These are phyloP conservation scores for Colletotrichum aenigma DNA, from an alignment of 2,329 filamentous ascomycete species.

Conservation along the genomic window DNA sequence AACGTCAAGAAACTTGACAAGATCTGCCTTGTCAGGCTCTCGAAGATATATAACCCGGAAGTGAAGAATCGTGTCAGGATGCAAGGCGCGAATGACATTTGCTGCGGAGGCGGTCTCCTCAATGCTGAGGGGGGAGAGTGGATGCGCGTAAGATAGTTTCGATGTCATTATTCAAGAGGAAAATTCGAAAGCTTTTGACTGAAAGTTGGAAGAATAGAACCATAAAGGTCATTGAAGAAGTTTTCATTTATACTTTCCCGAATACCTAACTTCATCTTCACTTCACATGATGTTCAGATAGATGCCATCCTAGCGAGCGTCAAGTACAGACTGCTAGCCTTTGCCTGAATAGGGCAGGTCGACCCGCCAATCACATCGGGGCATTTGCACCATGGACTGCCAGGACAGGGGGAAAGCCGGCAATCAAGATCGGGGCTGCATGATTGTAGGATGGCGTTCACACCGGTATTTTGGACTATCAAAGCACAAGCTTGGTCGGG, in stretches of 20 bases:
- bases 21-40: slow-evolving; percentile 43
- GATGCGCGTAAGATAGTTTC: slow-evolving; percentile 22
- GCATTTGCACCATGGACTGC: not conserved
- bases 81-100: slow-evolving; percentile 30
- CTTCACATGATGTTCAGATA: not conserved
- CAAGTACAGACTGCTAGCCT: not conserved
- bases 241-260: not conserved
- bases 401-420: not conserved
- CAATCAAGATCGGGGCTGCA: not conserved
- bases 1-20: slow-evolving; percentile 39
- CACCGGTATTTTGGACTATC: not conserved
- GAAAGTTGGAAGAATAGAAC: not conserved
- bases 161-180: not conserved
- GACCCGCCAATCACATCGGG: not conserved
- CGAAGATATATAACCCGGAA: slow-evolving; percentile 46
- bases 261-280: not conserved
- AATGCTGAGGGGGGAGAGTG: slow-evolving; percentile 29
- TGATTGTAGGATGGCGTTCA: not conserved
- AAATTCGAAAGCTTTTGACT: not conserved
- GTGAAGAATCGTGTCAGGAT: slow-evolving; percentile 29
- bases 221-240: not conserved
- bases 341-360: not conserved
- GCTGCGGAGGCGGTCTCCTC: slow-evolving; percentile 36
- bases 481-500: not conserved
- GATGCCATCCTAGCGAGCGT: not conserved